A percentile compares a stretch with the other conserved stretches of the same genome.
phyloP scores from a whole-genome alignment of 352 stramenopile species.

The Phytophthora multivora region DNA sequence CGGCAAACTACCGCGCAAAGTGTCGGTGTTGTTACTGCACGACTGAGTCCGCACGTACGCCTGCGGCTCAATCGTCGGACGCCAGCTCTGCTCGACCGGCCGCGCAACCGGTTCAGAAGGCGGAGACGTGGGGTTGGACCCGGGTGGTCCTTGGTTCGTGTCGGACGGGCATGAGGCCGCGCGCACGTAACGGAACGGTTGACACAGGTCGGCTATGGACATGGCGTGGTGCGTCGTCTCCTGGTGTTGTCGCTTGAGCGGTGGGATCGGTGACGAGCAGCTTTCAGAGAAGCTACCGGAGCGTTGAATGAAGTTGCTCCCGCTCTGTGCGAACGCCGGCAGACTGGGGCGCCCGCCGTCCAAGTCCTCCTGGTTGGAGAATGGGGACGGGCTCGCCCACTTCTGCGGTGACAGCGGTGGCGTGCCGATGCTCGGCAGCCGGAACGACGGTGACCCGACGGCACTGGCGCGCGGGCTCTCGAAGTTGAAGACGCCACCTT shows the following conservation, averaged over 20 bases:
- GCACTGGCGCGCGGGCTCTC: slow-evolving; percentile 26
- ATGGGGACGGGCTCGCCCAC: slow-evolving; percentile 30
- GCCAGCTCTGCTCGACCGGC: slow-evolving; percentile 24
- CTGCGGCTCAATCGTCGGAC: slow-evolving; percentile 22
- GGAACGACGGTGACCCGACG: slow-evolving; percentile 45
- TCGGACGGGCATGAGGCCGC: slow-evolving; percentile 77
- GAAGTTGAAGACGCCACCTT: slow-evolving; percentile 20
- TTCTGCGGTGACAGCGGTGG: slow-evolving; percentile 56
- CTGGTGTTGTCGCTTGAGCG: slow-evolving; percentile 38
- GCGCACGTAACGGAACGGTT: slow-evolving; percentile 67
- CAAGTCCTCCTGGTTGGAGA: slow-evolving; percentile 23
- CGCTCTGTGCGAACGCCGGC: slow-evolving; percentile 19
- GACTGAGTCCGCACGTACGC: slow-evolving; percentile 33
- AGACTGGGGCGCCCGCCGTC: slow-evolving; percentile 24
- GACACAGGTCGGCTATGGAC: slow-evolving; percentile 57
- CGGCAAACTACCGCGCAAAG: slow-evolving; percentile 11
- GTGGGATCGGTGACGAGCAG: slow-evolving; percentile 41
- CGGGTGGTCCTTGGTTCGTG: slow-evolving; percentile 34
- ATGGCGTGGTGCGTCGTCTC: slow-evolving; percentile 32
- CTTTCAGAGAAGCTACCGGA: slow-evolving; percentile 40
- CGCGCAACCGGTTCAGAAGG: neutral
- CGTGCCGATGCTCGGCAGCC: slow-evolving; percentile 50
- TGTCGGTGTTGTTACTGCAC: slow-evolving; percentile 24
- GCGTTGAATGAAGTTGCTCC: slow-evolving; percentile 30
- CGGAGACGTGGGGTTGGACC: slow-evolving; percentile 7